Conservation (phyloP, 2,329 filamentous ascomycete genomes). For the Ophiognomonia clavigignenti-juglandacearum region DNA sequence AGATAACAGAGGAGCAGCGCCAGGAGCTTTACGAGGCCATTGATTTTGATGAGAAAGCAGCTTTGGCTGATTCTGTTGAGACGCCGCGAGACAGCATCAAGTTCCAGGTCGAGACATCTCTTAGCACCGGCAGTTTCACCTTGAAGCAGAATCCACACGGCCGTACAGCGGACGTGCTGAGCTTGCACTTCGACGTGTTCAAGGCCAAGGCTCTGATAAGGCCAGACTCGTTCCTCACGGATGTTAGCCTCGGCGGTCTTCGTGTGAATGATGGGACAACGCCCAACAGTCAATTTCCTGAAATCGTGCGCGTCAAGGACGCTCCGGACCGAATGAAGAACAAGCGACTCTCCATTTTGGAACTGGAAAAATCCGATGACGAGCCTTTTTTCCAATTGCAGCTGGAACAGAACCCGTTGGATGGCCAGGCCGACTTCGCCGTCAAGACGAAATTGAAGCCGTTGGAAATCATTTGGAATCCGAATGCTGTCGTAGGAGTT, state of each 20-base stretch:
- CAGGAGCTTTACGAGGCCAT: slow-evolving; percentile 97
- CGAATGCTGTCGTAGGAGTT: slow-evolving; percentile 83
- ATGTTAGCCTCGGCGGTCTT: slow-evolving; percentile 86
- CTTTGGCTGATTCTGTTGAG: slow-evolving; percentile 81
- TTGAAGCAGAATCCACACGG: slow-evolving; percentile 79
- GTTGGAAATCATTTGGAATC: slow-evolving; percentile 96
- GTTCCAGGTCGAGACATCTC: slow-evolving; percentile 83
- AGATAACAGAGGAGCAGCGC: slow-evolving; percentile 92
- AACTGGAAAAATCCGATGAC: slow-evolving; percentile 41
- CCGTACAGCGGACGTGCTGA: slow-evolving; percentile 75
- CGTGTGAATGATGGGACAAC: slow-evolving; percentile 96
- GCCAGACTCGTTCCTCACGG: slow-evolving; percentile 83
- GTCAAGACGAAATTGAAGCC: slow-evolving; percentile 89
- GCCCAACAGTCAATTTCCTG: slow-evolving; percentile 81
- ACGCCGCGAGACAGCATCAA: slow-evolving; percentile 88
- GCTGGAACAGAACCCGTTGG: slow-evolving; percentile 91
- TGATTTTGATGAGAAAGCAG: slow-evolving; percentile 96
- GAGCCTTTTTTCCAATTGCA: slow-evolving; percentile 90
- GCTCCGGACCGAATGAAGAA: slow-evolving; percentile 50
- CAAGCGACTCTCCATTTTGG: slow-evolving; percentile 47
- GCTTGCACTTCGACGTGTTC: slow-evolving; percentile 91
- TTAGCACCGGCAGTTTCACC: slow-evolving; percentile 96
- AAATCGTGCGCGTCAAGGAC: slow-evolving; percentile 95
- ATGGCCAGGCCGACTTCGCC: slow-evolving; percentile 86
- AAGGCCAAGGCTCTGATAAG: slow-evolving; percentile 84